phyloP scores from a whole-genome alignment of 176 grass and related monocot species.

The Rhynchospora breviuscula region DNA sequence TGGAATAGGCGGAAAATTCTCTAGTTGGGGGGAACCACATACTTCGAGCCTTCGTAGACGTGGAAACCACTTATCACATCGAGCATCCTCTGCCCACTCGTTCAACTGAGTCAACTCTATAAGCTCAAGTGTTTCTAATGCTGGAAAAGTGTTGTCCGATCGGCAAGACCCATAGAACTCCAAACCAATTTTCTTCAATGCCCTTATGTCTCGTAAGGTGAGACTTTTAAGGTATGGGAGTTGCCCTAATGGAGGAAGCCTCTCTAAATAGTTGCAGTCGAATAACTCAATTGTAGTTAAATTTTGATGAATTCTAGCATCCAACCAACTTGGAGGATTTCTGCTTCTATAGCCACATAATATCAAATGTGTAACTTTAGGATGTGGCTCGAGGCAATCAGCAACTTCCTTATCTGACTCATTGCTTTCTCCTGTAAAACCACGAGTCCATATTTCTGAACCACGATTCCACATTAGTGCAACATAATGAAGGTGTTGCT shows the following conservation, averaged over 20 bases:
- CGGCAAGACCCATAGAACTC: neutral
- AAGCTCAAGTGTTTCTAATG: conserved; percentile 4
- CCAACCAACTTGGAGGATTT: conserved; percentile 13
- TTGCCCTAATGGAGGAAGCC: conserved; percentile 16
- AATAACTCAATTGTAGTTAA: neutral
- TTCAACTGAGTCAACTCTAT: neutral
- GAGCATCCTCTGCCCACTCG: neutral
- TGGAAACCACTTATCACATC: neutral
- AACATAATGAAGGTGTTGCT: neutral
- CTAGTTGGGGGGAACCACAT: neutral
- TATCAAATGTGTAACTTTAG: neutral
- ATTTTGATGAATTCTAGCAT: neutral
- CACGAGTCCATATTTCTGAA: too few species aligned
- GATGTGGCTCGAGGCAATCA: conserved; percentile 21
- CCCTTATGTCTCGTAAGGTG: neutral
- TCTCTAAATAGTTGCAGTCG: neutral
- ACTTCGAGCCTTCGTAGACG: neutral
- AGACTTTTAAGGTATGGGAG: conserved; percentile 12
- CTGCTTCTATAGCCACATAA: neutral
- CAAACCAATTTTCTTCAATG: neutral
- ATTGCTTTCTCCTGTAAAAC: neutral
- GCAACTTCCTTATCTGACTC: conserved; percentile 5
- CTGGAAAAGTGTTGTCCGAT: neutral
- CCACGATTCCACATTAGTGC: conserved; percentile 7
- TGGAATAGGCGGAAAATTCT: neutral